Evolutionary conservation across 495 filamentous ascomycete species (phyloP).

Genomic region (Penicillium parvum): DNA sequence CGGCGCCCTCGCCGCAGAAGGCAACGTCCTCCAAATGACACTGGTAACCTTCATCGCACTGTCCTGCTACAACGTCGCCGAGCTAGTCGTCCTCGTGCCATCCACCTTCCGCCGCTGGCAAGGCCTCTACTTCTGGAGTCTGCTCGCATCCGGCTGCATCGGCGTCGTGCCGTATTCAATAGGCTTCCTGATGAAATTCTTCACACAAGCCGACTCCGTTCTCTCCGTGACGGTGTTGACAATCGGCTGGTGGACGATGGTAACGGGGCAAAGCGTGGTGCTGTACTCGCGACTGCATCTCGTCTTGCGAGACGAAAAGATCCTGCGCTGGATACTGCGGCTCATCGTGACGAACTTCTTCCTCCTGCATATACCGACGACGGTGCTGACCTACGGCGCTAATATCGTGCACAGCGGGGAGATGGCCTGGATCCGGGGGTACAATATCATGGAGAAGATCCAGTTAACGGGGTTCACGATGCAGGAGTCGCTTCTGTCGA

Average conservation of each 20-base stretch:
- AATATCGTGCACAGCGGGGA: constrained; percentile 32
- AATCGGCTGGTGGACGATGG: constrained; percentile 52
- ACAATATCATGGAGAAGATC: constrained; percentile 53
- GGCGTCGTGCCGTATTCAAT: constrained; percentile 48
- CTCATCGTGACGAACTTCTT: constrained; percentile 46
- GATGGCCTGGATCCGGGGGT: constrained; percentile 36
- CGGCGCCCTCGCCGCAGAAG: constrained; percentile 27
- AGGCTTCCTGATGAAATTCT: constrained; percentile 51
- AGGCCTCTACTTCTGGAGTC: constrained; percentile 52
- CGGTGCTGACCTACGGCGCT: constrained; percentile 46
- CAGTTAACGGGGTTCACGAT: constrained; percentile 54
- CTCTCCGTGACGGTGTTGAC: constrained; percentile 44
- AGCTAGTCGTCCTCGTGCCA: constrained; percentile 46
- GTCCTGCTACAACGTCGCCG: constrained; percentile 48
- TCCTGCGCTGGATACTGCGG: constrained; percentile 35
- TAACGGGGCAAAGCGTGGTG: constrained; percentile 49
- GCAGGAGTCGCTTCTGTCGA: constrained; percentile 55
- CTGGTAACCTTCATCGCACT: constrained; percentile 45
- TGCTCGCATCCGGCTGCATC: constrained; percentile 41
- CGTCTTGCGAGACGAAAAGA: constrained; percentile 42
- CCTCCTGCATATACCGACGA: constrained; percentile 46
- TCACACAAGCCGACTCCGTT: constrained; percentile 29
- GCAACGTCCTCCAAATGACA: constrained; percentile 27
- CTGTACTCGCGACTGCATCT: constrained; percentile 50
- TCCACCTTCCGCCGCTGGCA: constrained; percentile 49